phyloP scores from a whole-genome alignment of 2,329 filamentous ascomycete genomes.

The Aspergillus sp. region DNA sequence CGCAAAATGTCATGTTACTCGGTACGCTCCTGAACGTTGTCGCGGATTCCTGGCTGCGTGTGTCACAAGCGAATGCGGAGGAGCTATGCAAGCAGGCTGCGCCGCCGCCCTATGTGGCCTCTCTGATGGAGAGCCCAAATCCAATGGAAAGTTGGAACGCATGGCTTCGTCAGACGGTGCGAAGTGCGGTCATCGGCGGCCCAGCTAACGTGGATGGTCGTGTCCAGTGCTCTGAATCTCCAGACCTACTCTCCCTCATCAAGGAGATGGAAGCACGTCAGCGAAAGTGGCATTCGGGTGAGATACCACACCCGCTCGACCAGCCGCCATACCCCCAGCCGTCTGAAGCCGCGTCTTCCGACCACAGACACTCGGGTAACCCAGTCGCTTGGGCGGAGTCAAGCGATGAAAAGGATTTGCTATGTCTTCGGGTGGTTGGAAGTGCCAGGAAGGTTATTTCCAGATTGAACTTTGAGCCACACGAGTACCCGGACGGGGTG shows the following conservation, averaged over 20 bases:
- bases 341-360: background rate
- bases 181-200: conserved; percentile 28
- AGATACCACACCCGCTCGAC: conserved; percentile 12
- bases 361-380: background rate
- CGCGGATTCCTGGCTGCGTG: conserved; percentile 35
- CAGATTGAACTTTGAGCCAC: conserved; percentile 26
- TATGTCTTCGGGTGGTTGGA: conserved; percentile 27
- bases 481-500: conserved; percentile 24
- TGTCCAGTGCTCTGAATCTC: conserved; percentile 21
- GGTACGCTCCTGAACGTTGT: conserved; percentile 36
- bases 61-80: conserved; percentile 26
- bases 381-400: conserved; percentile 1
- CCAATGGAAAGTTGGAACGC: conserved; percentile 24
- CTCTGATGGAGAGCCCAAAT: conserved; percentile 15
- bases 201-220: conserved; percentile 13
- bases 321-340: background rate
- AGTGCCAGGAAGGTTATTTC: conserved; percentile 24
- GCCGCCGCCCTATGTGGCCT: conserved; percentile 21
- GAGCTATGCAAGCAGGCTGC: conserved; percentile 28
- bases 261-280: conserved; percentile 35
- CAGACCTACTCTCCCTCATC: conserved; percentile 29
- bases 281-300: conserved; percentile 29
- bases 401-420: conserved; percentile 18
- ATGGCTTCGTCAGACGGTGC: conserved; percentile 31
- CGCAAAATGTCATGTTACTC: conserved; percentile 40